Evolutionary conservation across 257 asterid genomes (phyloP).

Genomic region (Parsonsia alboflavescens): DNA sequence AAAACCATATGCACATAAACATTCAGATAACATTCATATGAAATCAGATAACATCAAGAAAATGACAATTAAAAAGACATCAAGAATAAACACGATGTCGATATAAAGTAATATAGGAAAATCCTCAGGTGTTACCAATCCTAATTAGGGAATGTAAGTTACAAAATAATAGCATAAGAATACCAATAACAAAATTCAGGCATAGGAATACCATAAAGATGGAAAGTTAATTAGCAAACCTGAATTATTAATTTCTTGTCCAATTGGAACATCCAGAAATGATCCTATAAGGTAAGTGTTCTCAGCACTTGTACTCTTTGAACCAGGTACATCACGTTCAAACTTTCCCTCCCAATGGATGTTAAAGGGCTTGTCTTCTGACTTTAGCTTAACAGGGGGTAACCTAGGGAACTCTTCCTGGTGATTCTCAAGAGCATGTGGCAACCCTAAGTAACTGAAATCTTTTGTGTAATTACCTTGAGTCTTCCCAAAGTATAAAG

Average conservation of each 20-base stretch:
- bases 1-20: background rate
- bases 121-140: background rate
- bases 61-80: background rate
- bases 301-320: slow-evolving; percentile 55
- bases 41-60: background rate
- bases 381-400: slow-evolving; percentile 83
- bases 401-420: slow-evolving; percentile 91
- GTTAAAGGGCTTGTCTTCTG: slow-evolving; percentile 73
- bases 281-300: slow-evolving; percentile 79
- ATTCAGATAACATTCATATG: background rate
- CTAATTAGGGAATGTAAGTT: slow-evolving; percentile 6
- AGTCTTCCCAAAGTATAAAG: slow-evolving; percentile 60
- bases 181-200: background rate
- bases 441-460: slow-evolving; percentile 47
- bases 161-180: background rate
- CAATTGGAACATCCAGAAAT: slow-evolving; percentile 89
- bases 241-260: slow-evolving; percentile 72
- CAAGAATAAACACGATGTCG: background rate
- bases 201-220: slow-evolving; percentile 13
- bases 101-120: background rate
- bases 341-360: slow-evolving; percentile 85
- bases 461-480: slow-evolving; percentile 53
- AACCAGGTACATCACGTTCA: slow-evolving; percentile 60
- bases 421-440: slow-evolving; percentile 50
- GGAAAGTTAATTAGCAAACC: slow-evolving; percentile 37